phyloP scores from a whole-genome alignment of 352 stramenopile genomes.

The Peronospora destructor region DNA sequence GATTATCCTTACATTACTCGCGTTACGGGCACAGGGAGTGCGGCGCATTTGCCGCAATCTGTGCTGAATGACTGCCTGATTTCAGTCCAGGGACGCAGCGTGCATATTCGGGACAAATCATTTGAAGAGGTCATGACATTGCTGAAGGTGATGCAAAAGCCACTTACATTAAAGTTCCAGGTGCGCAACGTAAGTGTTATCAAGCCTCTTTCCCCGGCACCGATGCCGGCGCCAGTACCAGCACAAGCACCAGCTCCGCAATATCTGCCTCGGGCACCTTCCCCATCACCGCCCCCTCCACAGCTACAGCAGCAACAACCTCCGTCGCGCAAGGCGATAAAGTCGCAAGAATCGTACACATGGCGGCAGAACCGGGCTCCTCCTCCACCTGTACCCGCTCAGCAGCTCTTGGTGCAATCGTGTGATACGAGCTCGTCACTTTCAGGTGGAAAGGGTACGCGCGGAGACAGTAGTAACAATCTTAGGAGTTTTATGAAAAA shows the following conservation, averaged over 20 bases:
- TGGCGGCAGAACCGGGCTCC: slow-evolving; percentile 51
- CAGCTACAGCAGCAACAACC: slow-evolving; percentile 16
- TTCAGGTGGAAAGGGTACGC: slow-evolving; percentile 19
- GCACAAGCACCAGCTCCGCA: slow-evolving; percentile 7
- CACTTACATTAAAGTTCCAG: slow-evolving; percentile 80
- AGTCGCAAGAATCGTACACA: slow-evolving; percentile 51
- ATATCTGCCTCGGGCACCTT: slow-evolving; percentile 24
- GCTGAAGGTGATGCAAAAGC: slow-evolving; percentile 85
- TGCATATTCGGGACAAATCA: slow-evolving; percentile 71
- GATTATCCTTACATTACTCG: slow-evolving; percentile 86
- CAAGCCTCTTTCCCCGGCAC: slow-evolving; percentile 13
- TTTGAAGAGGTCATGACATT: slow-evolving; percentile 86
- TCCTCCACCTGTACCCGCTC: slow-evolving; percentile 21
- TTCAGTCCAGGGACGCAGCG: slow-evolving; percentile 72
- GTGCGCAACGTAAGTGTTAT: slow-evolving; percentile 31
- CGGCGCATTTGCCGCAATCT: slow-evolving; percentile 66
- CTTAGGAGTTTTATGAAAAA: slow-evolving; percentile 49
- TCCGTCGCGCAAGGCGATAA: slow-evolving; percentile 29
- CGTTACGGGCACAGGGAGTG: slow-evolving; percentile 74
- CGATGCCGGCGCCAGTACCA: slow-evolving; percentile 14
- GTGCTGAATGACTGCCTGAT: slow-evolving; percentile 73
- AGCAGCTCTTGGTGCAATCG: slow-evolving; percentile 30
- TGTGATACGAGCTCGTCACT: slow-evolving; percentile 34
- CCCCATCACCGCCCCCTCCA: slow-evolving; percentile 14
- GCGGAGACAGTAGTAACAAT: slow-evolving; percentile 43